These are phyloP conservation scores for Metarhizium guizhouense DNA, from an alignment of 2,329 filamentous ascomycete genomes.

Conservation along the genomic window DNA sequence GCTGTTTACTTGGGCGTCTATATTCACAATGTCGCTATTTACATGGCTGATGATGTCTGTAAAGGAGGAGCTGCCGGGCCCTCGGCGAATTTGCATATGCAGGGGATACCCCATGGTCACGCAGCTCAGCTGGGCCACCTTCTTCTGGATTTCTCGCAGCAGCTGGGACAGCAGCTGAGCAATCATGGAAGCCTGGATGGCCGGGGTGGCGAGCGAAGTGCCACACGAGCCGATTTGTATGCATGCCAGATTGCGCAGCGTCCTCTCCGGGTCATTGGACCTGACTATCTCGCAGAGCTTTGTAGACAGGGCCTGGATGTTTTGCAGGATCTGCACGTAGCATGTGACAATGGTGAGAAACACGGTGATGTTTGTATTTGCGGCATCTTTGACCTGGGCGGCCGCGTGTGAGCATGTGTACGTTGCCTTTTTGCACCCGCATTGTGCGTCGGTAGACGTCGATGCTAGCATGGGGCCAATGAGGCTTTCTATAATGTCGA, in stretches of 20 bases:
- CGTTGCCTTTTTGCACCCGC: too few species aligned
- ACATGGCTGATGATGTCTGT: conserved; percentile 1
- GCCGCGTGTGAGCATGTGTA: too few species aligned
- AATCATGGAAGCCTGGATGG: conserved; percentile 4
- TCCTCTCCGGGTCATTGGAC: background rate
- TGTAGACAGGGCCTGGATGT: background rate
- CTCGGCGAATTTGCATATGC: background rate
- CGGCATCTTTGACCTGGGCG: background rate
- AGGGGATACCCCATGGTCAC: background rate
- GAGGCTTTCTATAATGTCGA: conserved; percentile 1
- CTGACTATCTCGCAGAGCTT: conserved; percentile 1
- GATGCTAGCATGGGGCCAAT: too few species aligned
- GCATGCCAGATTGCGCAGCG: conserved; percentile 1
- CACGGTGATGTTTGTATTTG: background rate
- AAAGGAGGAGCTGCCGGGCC: background rate
- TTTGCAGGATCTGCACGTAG: conserved; percentile 2
- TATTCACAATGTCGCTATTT: background rate
- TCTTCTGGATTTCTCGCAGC: conserved; percentile 5
- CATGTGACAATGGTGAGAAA: conserved; percentile 3
- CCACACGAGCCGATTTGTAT: conserved; percentile 2
- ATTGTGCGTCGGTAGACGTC: too few species aligned
- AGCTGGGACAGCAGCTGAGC: conserved; percentile 4
- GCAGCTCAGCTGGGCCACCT: background rate
- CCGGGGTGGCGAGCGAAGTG: background rate
- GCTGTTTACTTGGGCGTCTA: conserved; percentile 3